These are phyloP conservation scores for Ganoderma multipileum DNA, from an alignment of 1,284 basidiomycete genomes.

Conservation along the genomic window DNA sequence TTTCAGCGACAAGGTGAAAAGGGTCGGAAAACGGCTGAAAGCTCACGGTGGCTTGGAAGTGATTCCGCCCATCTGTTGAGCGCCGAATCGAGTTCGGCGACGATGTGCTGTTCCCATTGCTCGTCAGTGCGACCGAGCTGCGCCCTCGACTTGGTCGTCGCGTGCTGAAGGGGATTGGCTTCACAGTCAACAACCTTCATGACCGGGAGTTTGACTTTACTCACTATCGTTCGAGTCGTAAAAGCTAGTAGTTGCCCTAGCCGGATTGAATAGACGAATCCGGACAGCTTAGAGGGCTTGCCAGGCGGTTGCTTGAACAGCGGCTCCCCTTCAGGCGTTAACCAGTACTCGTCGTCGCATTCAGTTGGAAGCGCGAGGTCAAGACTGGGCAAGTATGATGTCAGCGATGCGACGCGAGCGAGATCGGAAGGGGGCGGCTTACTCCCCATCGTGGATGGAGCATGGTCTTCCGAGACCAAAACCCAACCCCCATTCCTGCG, in stretches of 20 bases:
- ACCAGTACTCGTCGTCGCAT: conserved; percentile 74
- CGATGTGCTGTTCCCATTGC: conserved; percentile 33
- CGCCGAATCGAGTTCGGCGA: conserved; percentile 32
- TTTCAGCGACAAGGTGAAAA: too few relatives aligned
- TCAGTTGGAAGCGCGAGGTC: conserved; percentile 59
- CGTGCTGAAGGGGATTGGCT: conserved; percentile 20
- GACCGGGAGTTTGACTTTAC: conserved; percentile 6
- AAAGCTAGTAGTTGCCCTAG: conserved; percentile 61
- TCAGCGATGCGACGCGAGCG: conserved; percentile 32
- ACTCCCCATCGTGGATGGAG: conserved; percentile 88
- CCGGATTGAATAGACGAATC: conserved; percentile 57
- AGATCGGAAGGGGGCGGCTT: not conserved
- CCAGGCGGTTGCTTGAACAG: conserved; percentile 53
- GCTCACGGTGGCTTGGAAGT: conserved; percentile 33
- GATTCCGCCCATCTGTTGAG: conserved; percentile 33
- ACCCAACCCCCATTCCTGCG: conserved; percentile 67
- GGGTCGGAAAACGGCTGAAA: not conserved
- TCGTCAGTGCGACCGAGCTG: conserved; percentile 27
- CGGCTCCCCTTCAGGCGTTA: conserved; percentile 45
- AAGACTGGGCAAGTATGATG: conserved; percentile 32
- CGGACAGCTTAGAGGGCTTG: conserved; percentile 51
- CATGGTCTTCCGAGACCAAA: conserved; percentile 79
- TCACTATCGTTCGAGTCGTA: conserved; percentile 59
- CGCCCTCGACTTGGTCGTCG: conserved; percentile 27
- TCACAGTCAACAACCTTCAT: not conserved